Evolutionary conservation across 495 filamentous ascomycete genomes (phyloP), one percentile per base, ranked within the genome.

Genomic region (Lasiosphaeria ovina): DNA sequence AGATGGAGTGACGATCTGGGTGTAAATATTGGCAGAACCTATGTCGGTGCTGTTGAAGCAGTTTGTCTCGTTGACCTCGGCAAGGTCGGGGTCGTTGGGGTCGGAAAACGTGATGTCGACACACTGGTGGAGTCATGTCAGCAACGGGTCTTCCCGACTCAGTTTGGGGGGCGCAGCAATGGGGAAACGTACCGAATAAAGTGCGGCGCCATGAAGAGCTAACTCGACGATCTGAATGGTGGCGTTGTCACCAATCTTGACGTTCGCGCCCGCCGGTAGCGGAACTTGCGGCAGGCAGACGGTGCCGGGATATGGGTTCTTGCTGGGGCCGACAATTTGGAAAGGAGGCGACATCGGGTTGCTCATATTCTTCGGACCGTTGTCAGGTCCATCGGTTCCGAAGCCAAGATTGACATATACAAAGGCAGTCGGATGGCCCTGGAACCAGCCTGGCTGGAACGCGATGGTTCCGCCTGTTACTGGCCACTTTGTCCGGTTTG

Each of bases 341-440:
- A 98, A 96, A 6, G 90, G 85, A 1, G 88, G 77, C 5, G 92
- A 74, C 85, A 98, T 93, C 14, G 85, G 76, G 73, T 90, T 85
- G 60, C 91, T 95, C 86, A 93, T 92, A 79, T 98, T 98, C n/a
- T 74, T 74, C 3, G 95, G 95, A 6, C 75, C 75, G 45, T 57
- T 54, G 57, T 78, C 76, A 12, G 82, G 81, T 2, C 80, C 82
- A 8, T 83, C 74, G 17, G 82, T 90, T 57, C 93, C 95, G 60
- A 92, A 84, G 57, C 95, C 95, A 51, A 99, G 77, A 79, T 99
- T 99, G 75, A 99, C 81, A 74, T 98, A 97, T 70, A 98, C 81
- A 59, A 93, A 83, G 36, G 93, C 94, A 6, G 86, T 88, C 8
- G 81, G 70, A 70, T 99, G 95, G 61, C 95, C 95, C 45, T 85